Conservation (phyloP, 768 basidiomycete species). For the Cyathus striatus region DNA sequence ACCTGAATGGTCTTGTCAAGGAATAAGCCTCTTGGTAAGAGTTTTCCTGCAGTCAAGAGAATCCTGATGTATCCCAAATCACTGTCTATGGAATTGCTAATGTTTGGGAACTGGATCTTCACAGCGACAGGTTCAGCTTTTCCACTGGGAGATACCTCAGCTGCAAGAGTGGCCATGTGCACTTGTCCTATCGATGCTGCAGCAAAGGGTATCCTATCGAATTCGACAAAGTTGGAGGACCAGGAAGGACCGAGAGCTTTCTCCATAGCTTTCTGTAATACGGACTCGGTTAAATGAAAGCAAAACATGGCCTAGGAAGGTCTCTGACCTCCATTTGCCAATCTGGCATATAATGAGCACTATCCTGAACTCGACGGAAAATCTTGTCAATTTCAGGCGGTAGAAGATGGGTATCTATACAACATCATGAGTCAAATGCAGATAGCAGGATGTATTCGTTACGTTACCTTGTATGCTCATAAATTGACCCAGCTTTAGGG, state of each 20-base stretch:
- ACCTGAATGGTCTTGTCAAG: slow-evolving; percentile 83
- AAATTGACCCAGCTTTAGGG: slow-evolving; percentile 95
- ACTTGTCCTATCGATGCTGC: slow-evolving; percentile 98
- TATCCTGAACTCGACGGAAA: slow-evolving; percentile 87
- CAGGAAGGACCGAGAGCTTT: slow-evolving; percentile 75
- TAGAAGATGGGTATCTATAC: slow-evolving; percentile 78
- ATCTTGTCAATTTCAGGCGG: slow-evolving; percentile 86
- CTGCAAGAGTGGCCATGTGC: slow-evolving; percentile 64
- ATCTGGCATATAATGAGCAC: slow-evolving; percentile 98
- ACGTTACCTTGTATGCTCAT: slow-evolving; percentile 84
- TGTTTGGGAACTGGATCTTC: slow-evolving; percentile 95
- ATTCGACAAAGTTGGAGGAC: slow-evolving; percentile 63
- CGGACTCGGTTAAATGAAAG: too few relatives aligned
- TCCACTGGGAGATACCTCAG: slow-evolving; percentile 48
- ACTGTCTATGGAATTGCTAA: slow-evolving; percentile 78
- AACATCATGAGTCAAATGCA: background rate
- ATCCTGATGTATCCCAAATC: slow-evolving; percentile 85
- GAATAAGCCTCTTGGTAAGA: slow-evolving; percentile 87
- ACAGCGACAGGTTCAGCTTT: slow-evolving; percentile 60
- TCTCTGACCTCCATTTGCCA: slow-evolving; percentile 89
- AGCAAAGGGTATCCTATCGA: slow-evolving; percentile 86
- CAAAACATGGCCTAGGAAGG: too few relatives aligned
- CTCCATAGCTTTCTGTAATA: slow-evolving; percentile 58
- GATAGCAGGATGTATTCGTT: background rate
- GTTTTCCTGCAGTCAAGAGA: slow-evolving; percentile 70